Percentiles rank a stretch among this genome's conserved stretches.
Conservation (phyloP, 331 rosid species). For the Acacia concinna region DNA sequence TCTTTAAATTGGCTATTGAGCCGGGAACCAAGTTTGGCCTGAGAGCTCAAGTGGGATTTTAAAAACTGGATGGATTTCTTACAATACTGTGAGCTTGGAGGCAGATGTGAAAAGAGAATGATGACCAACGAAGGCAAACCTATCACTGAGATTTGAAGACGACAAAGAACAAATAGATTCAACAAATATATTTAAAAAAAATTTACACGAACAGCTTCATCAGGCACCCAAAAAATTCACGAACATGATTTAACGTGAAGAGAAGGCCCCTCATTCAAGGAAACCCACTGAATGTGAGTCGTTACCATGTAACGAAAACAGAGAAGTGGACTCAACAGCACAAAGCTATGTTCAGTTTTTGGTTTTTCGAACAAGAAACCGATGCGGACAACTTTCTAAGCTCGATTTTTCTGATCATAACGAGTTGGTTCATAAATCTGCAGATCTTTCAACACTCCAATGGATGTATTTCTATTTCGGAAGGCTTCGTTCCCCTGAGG, state of each 20-base stretch:
- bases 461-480: slow-evolving; percentile 29
- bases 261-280: too few species aligned
- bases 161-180: not conserved
- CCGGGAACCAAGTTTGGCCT: not conserved
- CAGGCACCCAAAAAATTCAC: too few species aligned
- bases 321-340: too few species aligned
- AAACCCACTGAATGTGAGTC: too few species aligned
- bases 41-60: too few species aligned
- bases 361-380: not conserved
- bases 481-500: slow-evolving; percentile 44
- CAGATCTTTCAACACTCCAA: slow-evolving; percentile 44
- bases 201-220: too few species aligned
- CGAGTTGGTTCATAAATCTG: not conserved
- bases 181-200: too few species aligned
- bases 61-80: too few species aligned
- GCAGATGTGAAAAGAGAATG: not conserved
- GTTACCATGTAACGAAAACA: too few species aligned
- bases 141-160: not conserved
- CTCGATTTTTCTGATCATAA: not conserved
- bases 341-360: not conserved
- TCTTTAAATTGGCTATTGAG: not conserved
- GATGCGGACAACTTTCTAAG: not conserved
- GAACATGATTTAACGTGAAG: too few species aligned
- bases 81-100: not conserved
- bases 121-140: not conserved